Conservation (phyloP, 1,284 basidiomycete genomes). For the Phellopilus nigrolimitatus region DNA sequence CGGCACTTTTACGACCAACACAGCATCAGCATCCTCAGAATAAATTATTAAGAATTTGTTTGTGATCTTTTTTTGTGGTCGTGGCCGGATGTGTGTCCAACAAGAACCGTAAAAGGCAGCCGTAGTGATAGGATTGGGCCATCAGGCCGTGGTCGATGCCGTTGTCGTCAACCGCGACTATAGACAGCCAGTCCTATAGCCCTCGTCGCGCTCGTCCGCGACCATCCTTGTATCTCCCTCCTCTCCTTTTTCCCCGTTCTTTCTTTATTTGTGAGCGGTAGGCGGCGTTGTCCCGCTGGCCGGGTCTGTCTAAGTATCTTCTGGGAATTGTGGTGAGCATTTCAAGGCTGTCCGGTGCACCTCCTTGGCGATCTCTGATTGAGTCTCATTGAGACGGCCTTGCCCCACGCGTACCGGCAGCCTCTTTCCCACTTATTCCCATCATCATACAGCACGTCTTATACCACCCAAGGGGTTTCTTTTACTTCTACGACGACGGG, state of each 20-base stretch:
- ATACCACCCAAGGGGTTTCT: not conserved
- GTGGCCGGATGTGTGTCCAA: not conserved
- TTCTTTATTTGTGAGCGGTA: not conserved
- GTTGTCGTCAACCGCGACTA: not conserved
- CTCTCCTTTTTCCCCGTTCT: not conserved
- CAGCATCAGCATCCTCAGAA: too few species aligned
- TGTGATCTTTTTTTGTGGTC: not conserved
- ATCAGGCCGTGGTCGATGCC: not conserved
- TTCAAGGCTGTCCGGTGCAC: too few species aligned
- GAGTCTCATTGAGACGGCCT: too few species aligned
- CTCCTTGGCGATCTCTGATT: too few species aligned
- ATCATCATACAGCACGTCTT: not conserved
- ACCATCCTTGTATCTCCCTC: not conserved
- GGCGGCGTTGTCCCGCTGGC: not conserved
- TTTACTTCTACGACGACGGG: not conserved
- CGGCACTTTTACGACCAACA: too few species aligned
- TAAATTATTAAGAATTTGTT: too few species aligned
- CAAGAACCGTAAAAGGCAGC: not conserved
- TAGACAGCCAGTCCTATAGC: slow-evolving; percentile 1
- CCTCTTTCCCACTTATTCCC: not conserved
- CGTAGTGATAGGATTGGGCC: not conserved
- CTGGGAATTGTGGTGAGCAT: not conserved
- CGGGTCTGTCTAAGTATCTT: not conserved
- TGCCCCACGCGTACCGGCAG: too few species aligned
- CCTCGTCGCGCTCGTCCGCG: not conserved